Evolutionary conservation across 176 grass and related monocot species (phyloP), one percentile per base, ranked within the genome.

Genomic region (Triticum timopheevii): DNA sequence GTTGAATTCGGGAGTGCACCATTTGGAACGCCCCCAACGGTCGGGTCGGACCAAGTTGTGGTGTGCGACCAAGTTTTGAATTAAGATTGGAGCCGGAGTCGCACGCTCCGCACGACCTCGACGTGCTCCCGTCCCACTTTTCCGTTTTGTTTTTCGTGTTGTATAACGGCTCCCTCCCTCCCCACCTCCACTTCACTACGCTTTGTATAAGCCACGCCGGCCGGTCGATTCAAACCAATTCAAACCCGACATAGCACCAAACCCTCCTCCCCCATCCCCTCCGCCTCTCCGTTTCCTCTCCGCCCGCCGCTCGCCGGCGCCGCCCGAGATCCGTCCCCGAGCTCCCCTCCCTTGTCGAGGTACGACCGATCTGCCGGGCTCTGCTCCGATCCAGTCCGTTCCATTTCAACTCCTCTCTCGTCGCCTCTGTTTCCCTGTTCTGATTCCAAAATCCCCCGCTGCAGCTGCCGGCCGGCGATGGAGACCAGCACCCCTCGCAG

Each of bases 401-500:
- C 15, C 72, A 74, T 74, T 75, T 50, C 72, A 75, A 7, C 71
- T 47, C 4, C 68, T 38, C 68, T 6, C 31, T 12, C 23, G 42
- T 49, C 13, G 7, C 72, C 24, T 8, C 23, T 6, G 27, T 75
- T 75, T 31, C 27, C 73, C 16, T 54, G 1, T 76, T 76, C 73
- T 54, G 6, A 54, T 54, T 54, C 73, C 15, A 22, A 28, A 50
- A 31, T 33, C 45, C 25, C 45, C 16, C 25, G 10, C 45, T 30
- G 76, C 50, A 58, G 76, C 76, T 24, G 54, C 76, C 22, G 49
- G 75, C 76, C 76, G 19, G 31, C 35, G 1, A 84, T 84, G 83
- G 83, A 84, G 71, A 61, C 36, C 84, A 47, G 54, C 13, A 79
- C 75, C 47, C 77, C 85, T 62, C 85, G 85, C 38, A 70, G 84